Conservation (phyloP, 2,329 filamentous ascomycete species). For the Aureobasidium lini region DNA sequence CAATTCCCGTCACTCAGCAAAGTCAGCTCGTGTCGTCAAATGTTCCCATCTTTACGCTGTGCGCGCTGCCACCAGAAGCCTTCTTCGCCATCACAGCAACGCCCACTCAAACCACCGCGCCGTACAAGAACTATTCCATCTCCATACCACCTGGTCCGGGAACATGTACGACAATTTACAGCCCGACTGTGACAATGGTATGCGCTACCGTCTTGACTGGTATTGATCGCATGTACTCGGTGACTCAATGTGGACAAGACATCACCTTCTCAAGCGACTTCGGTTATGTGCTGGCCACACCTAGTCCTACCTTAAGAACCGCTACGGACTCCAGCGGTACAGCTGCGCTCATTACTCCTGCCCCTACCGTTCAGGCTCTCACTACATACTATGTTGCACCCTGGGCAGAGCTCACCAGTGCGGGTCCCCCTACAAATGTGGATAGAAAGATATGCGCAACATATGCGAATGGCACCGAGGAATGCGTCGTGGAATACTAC, state of each 20-base stretch:
- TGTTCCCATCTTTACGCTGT: slow-evolving; percentile 36
- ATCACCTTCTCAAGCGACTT: slow-evolving; percentile 40
- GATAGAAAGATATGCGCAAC: slow-evolving; percentile 35
- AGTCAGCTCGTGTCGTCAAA: slow-evolving; percentile 38
- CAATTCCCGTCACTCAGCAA: slow-evolving; percentile 34
- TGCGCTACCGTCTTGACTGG: slow-evolving; percentile 38
- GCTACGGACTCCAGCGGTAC: background rate
- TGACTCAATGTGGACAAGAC: slow-evolving; percentile 37
- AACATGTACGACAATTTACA: slow-evolving; percentile 35
- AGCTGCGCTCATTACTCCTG: slow-evolving; percentile 27
- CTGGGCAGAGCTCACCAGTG: slow-evolving; percentile 36
- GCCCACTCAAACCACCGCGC: slow-evolving; percentile 25
- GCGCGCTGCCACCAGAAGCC: slow-evolving; percentile 32
- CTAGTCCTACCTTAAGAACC: slow-evolving; percentile 23
- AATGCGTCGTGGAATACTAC: slow-evolving; percentile 36
- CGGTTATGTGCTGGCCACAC: slow-evolving; percentile 34
- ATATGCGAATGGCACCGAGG: slow-evolving; percentile 28
- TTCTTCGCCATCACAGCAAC: slow-evolving; percentile 25
- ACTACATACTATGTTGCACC: slow-evolving; percentile 39
- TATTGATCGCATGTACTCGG: slow-evolving; percentile 33
- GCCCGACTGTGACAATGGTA: slow-evolving; percentile 33
- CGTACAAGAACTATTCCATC: slow-evolving; percentile 31
- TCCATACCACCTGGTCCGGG: slow-evolving; percentile 27
- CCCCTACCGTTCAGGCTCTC: slow-evolving; percentile 31
- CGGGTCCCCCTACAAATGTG: slow-evolving; percentile 32